Evolutionary conservation across 805 yeast genomes (phyloP).

Genomic region (Kazachstania kunashirensis): DNA sequence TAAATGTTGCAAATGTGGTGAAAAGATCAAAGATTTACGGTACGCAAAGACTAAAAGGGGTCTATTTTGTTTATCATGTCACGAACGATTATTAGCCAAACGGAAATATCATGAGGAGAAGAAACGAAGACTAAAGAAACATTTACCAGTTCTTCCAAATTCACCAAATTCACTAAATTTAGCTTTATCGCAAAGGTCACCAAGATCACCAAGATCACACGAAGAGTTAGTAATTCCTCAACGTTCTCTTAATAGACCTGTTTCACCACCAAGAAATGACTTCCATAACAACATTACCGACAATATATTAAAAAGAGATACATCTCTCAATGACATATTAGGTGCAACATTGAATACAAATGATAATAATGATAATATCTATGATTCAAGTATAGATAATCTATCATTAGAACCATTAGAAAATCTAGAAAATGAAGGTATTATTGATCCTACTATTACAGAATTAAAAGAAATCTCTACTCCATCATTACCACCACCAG

Average conservation of each 20-base stretch:
- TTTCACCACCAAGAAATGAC: neutral
- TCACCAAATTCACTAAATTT: too few species aligned
- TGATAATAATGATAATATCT: slow-evolving; percentile 4
- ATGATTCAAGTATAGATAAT: slow-evolving; percentile 1
- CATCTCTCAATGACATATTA: slow-evolving; percentile 20
- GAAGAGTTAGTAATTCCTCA: neutral
- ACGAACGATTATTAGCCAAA: slow-evolving; percentile 71
- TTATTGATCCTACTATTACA: neutral
- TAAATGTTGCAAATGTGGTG: slow-evolving; percentile 81
- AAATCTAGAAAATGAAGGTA: slow-evolving; percentile 2
- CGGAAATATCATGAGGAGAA: slow-evolving; percentile 42
- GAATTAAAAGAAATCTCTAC: neutral
- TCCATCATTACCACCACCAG: neutral
- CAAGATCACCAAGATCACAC: neutral
- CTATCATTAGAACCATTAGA: slow-evolving; percentile 1
- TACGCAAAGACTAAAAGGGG: slow-evolving; percentile 94
- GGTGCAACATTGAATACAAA: slow-evolving; percentile 13
- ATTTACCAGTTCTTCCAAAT: slow-evolving; percentile 9
- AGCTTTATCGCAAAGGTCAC: too few species aligned
- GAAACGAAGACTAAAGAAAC: slow-evolving; percentile 22
- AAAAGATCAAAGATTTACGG: slow-evolving; percentile 76
- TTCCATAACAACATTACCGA: neutral
- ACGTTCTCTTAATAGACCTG: neutral
- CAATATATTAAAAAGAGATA: slow-evolving; percentile 9
- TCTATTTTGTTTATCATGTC: slow-evolving; percentile 86